Percentiles rank a stretch among this genome's conserved stretches.
Conservation (phyloP, 352 stramenopile species). For the Phytophthora cactorum region DNA sequence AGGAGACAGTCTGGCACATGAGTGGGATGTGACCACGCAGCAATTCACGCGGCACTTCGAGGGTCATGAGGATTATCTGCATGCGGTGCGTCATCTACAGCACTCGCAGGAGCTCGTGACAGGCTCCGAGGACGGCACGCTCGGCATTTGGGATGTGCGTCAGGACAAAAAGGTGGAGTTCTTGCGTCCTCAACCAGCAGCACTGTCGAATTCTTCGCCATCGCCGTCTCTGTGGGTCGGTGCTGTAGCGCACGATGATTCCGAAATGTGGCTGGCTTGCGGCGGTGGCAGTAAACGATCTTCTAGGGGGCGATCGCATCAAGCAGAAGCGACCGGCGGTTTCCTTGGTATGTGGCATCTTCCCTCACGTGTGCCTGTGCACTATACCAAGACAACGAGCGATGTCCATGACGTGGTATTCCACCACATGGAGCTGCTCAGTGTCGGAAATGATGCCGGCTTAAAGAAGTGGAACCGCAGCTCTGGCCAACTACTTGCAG, state of each 20-base stretch:
- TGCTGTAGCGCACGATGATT: conserved; percentile 66
- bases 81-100: conserved; percentile 65
- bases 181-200: conserved; percentile 51
- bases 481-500: conserved; percentile 62
- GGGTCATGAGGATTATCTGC: conserved; percentile 70
- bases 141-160: conserved; percentile 82
- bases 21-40: conserved; percentile 62
- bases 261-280: conserved; percentile 76
- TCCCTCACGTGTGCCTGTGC: conserved; percentile 72
- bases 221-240: conserved; percentile 56
- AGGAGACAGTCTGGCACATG: conserved; percentile 65
- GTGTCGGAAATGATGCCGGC: conserved; percentile 68
- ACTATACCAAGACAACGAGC: conserved; percentile 62
- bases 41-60: conserved; percentile 60
- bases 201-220: not conserved
- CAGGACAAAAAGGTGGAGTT: conserved; percentile 56
- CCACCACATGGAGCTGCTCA: conserved; percentile 75
- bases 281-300: conserved; percentile 56
- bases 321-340: conserved; percentile 29
- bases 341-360: conserved; percentile 85
- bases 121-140: conserved; percentile 69
- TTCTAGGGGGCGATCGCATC: conserved; percentile 19
- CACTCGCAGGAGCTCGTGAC: conserved; percentile 79
- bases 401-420: conserved; percentile 78
- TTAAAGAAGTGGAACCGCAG: conserved; percentile 83